These are phyloP conservation scores for Aureobasidium sp. DNA, from an alignment of 2,329 filamentous ascomycete species.

Conservation along the genomic window DNA sequence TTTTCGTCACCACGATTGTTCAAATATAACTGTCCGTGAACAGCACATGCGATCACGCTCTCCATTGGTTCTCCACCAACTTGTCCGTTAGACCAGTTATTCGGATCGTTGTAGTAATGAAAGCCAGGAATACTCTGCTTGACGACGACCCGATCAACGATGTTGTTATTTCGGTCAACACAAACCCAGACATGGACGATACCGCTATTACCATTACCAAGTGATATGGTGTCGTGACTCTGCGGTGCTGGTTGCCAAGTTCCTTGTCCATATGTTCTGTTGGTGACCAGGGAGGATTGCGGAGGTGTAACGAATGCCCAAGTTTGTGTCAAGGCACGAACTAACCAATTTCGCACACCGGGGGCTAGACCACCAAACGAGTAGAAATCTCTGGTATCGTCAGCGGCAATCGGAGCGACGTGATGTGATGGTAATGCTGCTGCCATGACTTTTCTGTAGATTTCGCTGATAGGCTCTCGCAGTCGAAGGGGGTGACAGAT, in stretches of 20 bases:
- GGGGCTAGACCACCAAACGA: background rate
- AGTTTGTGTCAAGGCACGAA: background rate
- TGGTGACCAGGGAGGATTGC: background rate
- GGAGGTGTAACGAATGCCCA: background rate
- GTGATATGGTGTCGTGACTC: background rate
- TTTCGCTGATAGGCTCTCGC: background rate
- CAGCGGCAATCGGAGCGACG: background rate
- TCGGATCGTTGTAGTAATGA: background rate
- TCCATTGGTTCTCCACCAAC: conserved; percentile 12
- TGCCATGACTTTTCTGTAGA: background rate
- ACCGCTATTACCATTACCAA: background rate
- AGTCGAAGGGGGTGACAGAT: background rate
- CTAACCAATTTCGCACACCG: background rate
- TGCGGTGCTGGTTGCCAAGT: conserved; percentile 2
- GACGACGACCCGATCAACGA: conserved; percentile 10
- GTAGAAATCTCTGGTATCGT: too few relatives aligned
- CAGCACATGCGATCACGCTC: background rate
- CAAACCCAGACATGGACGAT: conserved; percentile 6
- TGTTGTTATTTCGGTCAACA: background rate
- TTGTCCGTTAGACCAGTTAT: background rate
- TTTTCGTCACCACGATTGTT: background rate
- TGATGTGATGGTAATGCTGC: background rate
- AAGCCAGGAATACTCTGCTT: background rate
- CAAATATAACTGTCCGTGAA: background rate
- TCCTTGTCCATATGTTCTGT: background rate